These are phyloP conservation scores for Claviceps sp. DNA, from an alignment of 2,329 filamentous ascomycete genomes.

Conservation along the genomic window DNA sequence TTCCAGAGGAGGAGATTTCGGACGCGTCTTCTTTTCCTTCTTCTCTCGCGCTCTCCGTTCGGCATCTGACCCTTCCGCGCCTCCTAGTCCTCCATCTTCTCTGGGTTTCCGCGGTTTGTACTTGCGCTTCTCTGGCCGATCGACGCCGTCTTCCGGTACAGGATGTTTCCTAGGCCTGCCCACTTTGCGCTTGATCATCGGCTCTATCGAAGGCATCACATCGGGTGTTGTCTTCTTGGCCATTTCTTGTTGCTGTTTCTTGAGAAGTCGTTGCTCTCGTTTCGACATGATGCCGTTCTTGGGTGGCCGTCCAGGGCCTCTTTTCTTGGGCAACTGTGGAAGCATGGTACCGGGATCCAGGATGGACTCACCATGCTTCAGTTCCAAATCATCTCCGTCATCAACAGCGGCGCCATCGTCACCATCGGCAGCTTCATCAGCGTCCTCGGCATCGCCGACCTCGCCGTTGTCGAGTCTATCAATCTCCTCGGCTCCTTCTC, in stretches of 20 bases:
- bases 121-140: slow-evolving; percentile 48
- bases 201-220: slow-evolving; percentile 30
- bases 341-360: slow-evolving; percentile 22
- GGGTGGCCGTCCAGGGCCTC: slow-evolving; percentile 67
- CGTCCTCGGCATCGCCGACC: slow-evolving; percentile 4
- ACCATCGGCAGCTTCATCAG: slow-evolving; percentile 8
- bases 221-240: slow-evolving; percentile 39
- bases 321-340: slow-evolving; percentile 45
- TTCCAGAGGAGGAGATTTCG: slow-evolving; percentile 46
- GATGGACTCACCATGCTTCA: slow-evolving; percentile 16
- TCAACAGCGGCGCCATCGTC: slow-evolving; percentile 12
- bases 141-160: slow-evolving; percentile 38
- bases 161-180: slow-evolving; percentile 53
- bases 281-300: slow-evolving; percentile 80
- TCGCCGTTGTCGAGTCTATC: slow-evolving; percentile 12
- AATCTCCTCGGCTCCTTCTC: not conserved
- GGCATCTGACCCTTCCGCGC: slow-evolving; percentile 39
- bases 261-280: slow-evolving; percentile 51
- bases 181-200: slow-evolving; percentile 48
- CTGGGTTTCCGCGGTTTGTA: slow-evolving; percentile 50
- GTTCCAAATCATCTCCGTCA: slow-evolving; percentile 8
- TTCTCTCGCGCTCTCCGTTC: slow-evolving; percentile 43
- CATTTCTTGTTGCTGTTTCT: slow-evolving; percentile 38
- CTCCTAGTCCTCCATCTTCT: slow-evolving; percentile 33
- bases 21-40: slow-evolving; percentile 44